Base-by-base conservation (phyloP, 176 grass and related monocot genomes). In the Cenchrus fungigraminus region DNA sequence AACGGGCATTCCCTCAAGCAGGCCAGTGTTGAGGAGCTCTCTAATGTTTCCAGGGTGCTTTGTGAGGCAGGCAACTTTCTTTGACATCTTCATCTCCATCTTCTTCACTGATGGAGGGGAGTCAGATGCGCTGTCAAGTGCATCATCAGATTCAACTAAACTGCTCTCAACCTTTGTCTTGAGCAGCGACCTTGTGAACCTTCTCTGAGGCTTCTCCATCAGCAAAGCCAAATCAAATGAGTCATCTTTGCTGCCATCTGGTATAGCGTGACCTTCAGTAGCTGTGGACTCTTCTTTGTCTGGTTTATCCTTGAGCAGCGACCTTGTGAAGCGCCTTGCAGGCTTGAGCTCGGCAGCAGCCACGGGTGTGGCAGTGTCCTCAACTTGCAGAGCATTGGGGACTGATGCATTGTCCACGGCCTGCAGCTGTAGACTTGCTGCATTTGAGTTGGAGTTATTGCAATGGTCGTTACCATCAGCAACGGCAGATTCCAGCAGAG, bases 31-130 rank as follows among this genome's bases (percentile, higher is more conserved):
- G 52, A 91, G 52, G 82, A 91, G 71, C 58, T 91, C 90, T 47
- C 78, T 85, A 71, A 88, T 75, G 50, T 85, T 91, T 47, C 49
- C 59, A 68, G 90, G 90, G 63, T 77, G 90, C 71, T 85, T 91
- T 15, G 86, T 88, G 63, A 85, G 56, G 47, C 84, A 90, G 31
- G 82, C 86, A 67, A 91, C 86, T 79, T 91, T 91, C 86, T 91
- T 91, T 32, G 90, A 91, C 90, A 91, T 91, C 78, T 91, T 91
- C 90, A 91, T 87, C 71, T 91, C 90, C 90, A 91, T 88, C 71
- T 91, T 91, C 56, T 88, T 88, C 6, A 88, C 85, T 5, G 77
- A 73, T n/a, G 86, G 65, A 65, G 90, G 79, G 31, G 82, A 85
- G 8, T 88, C 58, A 6, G 82, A 85, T 32, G 82, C 12, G 13